Evolutionary conservation across 2,329 filamentous ascomycete genomes (phyloP).

Genomic region (Uncinocarpus reesii): DNA sequence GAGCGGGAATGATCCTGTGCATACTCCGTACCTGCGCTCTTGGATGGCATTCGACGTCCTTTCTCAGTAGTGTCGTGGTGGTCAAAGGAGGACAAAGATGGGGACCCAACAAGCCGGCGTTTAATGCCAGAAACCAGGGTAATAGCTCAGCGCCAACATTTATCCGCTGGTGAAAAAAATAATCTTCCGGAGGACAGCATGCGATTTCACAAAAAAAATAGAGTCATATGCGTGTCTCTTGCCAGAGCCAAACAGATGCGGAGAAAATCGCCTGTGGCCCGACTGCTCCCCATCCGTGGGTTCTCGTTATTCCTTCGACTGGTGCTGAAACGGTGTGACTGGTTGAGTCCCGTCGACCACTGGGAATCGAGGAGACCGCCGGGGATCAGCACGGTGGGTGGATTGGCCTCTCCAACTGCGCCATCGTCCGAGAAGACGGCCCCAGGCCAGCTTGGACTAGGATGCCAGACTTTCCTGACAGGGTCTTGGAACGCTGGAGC

Average conservation of each 20-base stretch:
- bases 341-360: not conserved
- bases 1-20: not conserved
- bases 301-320: not conserved
- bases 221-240: no score
- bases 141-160: no score
- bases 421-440: conserved; percentile 11
- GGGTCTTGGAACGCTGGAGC: conserved; percentile 7
- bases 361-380: not conserved
- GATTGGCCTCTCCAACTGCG: conserved; percentile 5
- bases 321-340: conserved; percentile 11
- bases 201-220: no score
- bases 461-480: conserved; percentile 7
- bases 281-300: not conserved
- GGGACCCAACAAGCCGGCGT: no score
- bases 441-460: conserved; percentile 9
- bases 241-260: not conserved
- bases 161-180: no score
- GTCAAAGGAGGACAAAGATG: no score
- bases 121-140: no score
- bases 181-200: no score
- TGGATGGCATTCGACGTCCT: no score
- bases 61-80: no score
- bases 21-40: no score
- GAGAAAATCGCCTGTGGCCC: not conserved
- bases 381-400: conserved; percentile 7